Evolutionary conservation across 2,329 filamentous ascomycete species (phyloP).

Genomic region (Thielaviopsis punctulata): DNA sequence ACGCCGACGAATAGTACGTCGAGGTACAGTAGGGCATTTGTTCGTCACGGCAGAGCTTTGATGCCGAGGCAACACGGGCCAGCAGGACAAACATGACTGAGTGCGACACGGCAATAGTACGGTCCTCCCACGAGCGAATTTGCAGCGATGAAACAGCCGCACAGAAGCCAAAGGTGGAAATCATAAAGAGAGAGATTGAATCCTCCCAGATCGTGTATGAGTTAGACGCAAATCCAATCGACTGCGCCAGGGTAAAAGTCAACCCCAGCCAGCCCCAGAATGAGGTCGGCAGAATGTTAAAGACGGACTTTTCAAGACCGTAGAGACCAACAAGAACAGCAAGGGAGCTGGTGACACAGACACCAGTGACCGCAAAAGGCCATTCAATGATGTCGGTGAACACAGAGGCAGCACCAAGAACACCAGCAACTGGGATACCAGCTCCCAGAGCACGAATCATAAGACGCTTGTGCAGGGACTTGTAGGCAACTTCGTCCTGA

Average conservation of each 20-base stretch:
- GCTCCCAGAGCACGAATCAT: slow-evolving; percentile 22
- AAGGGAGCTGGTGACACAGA: slow-evolving; percentile 28
- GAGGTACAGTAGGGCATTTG: slow-evolving; percentile 95
- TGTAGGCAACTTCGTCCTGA: slow-evolving; percentile 18
- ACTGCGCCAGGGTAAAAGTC: slow-evolving; percentile 69
- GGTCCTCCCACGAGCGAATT: slow-evolving; percentile 47
- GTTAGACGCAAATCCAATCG: slow-evolving; percentile 89
- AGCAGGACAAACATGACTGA: slow-evolving; percentile 68
- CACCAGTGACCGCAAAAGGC: slow-evolving; percentile 18
- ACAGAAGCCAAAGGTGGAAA: slow-evolving; percentile 71
- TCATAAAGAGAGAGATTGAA: slow-evolving; percentile 79
- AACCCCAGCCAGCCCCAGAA: slow-evolving; percentile 81
- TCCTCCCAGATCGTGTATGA: slow-evolving; percentile 99
- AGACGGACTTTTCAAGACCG: slow-evolving; percentile 26
- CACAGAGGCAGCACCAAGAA: slow-evolving; percentile 16
- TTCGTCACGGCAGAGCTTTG: slow-evolving; percentile 87
- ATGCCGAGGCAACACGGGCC: slow-evolving; percentile 66
- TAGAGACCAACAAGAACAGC: slow-evolving; percentile 26
- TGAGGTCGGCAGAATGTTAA: slow-evolving; percentile 47
- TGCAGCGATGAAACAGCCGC: slow-evolving; percentile 59
- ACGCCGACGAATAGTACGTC: slow-evolving; percentile 85
- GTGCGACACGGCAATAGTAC: slow-evolving; percentile 66
- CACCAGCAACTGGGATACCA: slow-evolving; percentile 19
- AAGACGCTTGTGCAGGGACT: slow-evolving; percentile 23
- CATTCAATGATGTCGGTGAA: slow-evolving; percentile 23